These are phyloP conservation scores for Cytidiella melzeri DNA, from an alignment of 768 basidiomycete species.

Conservation along the genomic window DNA sequence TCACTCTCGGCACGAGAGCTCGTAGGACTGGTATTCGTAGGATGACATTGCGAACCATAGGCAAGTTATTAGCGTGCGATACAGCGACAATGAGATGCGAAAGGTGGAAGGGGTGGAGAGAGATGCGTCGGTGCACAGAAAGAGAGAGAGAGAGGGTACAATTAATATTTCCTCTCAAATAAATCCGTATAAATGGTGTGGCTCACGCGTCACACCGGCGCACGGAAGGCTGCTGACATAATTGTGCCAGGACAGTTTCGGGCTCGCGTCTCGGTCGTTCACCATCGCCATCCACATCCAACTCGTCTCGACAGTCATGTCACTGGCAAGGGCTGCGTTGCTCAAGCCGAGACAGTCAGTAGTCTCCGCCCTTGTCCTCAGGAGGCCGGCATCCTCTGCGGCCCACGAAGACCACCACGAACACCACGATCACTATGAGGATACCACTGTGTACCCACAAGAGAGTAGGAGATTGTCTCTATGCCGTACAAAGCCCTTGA, in stretches of 20 bases:
- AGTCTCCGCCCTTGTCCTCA: constrained; percentile 26
- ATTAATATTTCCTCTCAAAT: too few species aligned
- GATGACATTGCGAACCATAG: constrained; percentile 30
- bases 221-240: not conserved
- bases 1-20: constrained; percentile 36
- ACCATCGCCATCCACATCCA: constrained; percentile 4
- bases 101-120: not conserved
- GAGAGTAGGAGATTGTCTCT: constrained; percentile 44
- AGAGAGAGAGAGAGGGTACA: not conserved
- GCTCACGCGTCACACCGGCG: not conserved
- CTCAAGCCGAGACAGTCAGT: constrained; percentile 27
- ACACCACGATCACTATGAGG: constrained; percentile 36
- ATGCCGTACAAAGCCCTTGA: not conserved
- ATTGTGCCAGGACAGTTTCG: constrained; percentile 8
- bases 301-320: constrained; percentile 29
- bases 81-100: not conserved
- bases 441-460: constrained; percentile 40
- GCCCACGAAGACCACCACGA: constrained; percentile 29
- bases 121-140: not conserved
- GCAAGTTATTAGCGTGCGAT: too few species aligned
- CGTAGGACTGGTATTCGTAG: constrained; percentile 43
- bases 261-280: constrained; percentile 9
- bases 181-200: not conserved
- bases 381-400: constrained; percentile 40
- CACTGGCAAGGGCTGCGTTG: constrained; percentile 35